These are phyloP conservation scores for Aspergillus pseudotamarii DNA, from an alignment of 2,329 filamentous ascomycete genomes.

Conservation along the genomic window DNA sequence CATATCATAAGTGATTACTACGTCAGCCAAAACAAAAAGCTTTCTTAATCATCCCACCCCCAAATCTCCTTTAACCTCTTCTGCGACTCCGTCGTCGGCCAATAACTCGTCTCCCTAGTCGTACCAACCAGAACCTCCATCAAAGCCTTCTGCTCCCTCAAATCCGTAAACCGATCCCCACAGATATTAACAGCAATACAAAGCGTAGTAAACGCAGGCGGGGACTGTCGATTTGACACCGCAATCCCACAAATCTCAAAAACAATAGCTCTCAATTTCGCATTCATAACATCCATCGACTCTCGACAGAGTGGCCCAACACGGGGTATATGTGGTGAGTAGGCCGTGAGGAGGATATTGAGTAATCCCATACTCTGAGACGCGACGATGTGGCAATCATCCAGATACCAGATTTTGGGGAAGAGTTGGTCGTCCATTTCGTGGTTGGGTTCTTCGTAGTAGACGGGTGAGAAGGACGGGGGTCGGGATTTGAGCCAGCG, in stretches of 20 bases:
- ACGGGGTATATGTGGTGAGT: neutral
- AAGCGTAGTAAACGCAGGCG: slow-evolving; percentile 17
- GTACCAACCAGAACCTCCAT: neutral
- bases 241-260: slow-evolving; percentile 23
- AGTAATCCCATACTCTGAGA: neutral
- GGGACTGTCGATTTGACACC: slow-evolving; percentile 23
- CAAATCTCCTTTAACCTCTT: neutral
- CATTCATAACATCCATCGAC: neutral
- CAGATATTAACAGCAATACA: slow-evolving; percentile 1
- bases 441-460: neutral
- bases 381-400: neutral
- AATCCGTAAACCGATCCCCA: neutral
- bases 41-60: neutral
- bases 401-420: neutral
- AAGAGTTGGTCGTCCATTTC: neutral
- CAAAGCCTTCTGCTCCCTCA: neutral
- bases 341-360: neutral
- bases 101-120: neutral
- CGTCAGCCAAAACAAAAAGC: no score
- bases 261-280: slow-evolving; percentile 14
- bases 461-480: neutral
- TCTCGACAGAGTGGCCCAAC: neutral
- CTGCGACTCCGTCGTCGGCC: neutral
- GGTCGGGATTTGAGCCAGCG: neutral
- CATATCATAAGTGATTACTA: no score